These are phyloP conservation scores for Pythium sp. DNA, from an alignment of 352 stramenopile genomes.

Conservation along the genomic window DNA sequence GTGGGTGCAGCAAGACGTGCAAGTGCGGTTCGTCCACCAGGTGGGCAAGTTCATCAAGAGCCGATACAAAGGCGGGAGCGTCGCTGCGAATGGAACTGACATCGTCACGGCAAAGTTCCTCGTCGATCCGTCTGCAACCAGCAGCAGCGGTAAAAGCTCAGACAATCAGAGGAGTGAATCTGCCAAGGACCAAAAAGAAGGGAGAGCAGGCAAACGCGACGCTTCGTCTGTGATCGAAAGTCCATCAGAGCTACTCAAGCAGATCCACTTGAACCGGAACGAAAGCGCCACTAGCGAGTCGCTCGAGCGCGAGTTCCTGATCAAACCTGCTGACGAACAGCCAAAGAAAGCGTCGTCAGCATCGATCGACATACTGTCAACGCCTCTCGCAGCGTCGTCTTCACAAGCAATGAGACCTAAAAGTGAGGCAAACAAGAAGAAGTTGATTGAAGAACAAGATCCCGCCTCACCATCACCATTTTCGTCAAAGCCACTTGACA, in stretches of 20 bases:
- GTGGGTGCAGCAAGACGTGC: constrained; percentile 75
- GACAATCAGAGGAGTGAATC: constrained; percentile 16
- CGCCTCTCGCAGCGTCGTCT: neutral
- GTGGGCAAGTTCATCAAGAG: constrained; percentile 84
- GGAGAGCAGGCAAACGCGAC: neutral
- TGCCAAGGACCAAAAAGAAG: neutral
- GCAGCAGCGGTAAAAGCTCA: neutral
- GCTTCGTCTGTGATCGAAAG: constrained; percentile 30
- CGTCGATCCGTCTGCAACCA: constrained; percentile 29
- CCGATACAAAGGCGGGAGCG: constrained; percentile 69
- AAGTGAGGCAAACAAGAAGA: constrained; percentile 20
- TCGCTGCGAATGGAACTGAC: constrained; percentile 40
- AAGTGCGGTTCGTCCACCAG: constrained; percentile 32
- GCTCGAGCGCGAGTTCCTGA: constrained; percentile 5
- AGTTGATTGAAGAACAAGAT: constrained; percentile 55
- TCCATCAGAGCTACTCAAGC: constrained; percentile 54
- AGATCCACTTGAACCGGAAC: constrained; percentile 28
- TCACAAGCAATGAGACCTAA: neutral
- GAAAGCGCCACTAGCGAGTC: constrained; percentile 6
- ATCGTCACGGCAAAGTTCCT: constrained; percentile 81
- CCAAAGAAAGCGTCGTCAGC: neutral
- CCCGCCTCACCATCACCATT: neutral
- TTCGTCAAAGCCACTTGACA: neutral
- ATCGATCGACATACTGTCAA: neutral
- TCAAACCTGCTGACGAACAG: constrained; percentile 5